Base-by-base conservation (phyloP, 257 asterid genomes). In the Hygrophila difformis region DNA sequence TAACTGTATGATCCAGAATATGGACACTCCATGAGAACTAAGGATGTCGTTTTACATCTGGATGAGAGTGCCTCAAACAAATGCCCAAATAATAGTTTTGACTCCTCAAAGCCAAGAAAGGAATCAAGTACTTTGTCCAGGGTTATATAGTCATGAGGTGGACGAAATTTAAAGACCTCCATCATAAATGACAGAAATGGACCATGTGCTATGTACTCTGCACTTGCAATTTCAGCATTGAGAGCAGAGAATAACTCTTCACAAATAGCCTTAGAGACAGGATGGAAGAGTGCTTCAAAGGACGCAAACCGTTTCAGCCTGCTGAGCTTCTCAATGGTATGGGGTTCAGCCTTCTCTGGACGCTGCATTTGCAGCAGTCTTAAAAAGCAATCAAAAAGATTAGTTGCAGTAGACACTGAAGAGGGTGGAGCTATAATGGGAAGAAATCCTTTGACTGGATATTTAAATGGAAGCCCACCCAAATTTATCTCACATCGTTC, bases 401-500 rank as follows among this genome's bases (percentile, higher is more conserved):
- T 61, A 59, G 64, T 47, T 35, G 78, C 80, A 54, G 69, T 57
- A 36, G 77, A 42, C 39, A 48, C 53, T 18, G 59, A 64, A 21
- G 62, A 38, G 14, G 94, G 95, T 45, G 96, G 91, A 18, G 79
- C 73, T 59, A 78, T 93, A 67, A 82, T 69, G 44, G 97, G 91
- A 63, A 64, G 73, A 60, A 78, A 88, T 34, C 87, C 81, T 51
- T 84, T 72, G 57, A 88, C 41, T 16, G 97, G 94, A 70, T 76
- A 79, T 61, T 62, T 79, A 53, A 88, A 88, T 23, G 97, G 97
- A 45, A 54, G 63, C 16, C 72, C 89, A 58, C 97, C 97, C 47
- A 88, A 88, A 64, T 88, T 88, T 55, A 84, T 60, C 76, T 88
- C 83, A 53, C 97, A 84, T 0, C 97, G 79, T 67, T 88, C 97